phyloP scores from a whole-genome alignment of 2,329 filamentous ascomycete genomes.

The Ophiocordyceps polyrhachis-furcata region DNA sequence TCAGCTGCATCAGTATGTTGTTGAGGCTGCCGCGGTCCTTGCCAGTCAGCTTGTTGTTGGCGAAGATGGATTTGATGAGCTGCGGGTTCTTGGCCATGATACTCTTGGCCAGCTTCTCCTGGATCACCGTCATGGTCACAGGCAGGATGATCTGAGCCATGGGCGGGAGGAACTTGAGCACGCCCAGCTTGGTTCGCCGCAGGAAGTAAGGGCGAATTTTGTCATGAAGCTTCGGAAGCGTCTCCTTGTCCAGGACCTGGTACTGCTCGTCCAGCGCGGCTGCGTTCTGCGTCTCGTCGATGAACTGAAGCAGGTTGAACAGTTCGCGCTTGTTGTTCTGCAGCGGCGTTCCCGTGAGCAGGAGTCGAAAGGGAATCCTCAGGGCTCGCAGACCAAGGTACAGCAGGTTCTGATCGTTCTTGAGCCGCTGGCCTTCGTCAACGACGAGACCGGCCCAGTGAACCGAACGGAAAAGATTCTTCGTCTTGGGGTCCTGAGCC shows the following conservation, averaged over 20 bases:
- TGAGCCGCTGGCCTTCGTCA: slow-evolving; percentile 87
- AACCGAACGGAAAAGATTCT: slow-evolving; percentile 45
- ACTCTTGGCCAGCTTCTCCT: slow-evolving; percentile 86
- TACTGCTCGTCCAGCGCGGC: slow-evolving; percentile 58
- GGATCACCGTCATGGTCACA: slow-evolving; percentile 83
- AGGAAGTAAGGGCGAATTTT: slow-evolving; percentile 58
- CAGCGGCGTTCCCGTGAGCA: slow-evolving; percentile 80
- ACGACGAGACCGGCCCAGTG: slow-evolving; percentile 80
- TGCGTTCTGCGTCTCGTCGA: slow-evolving; percentile 56
- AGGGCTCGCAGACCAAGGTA: slow-evolving; percentile 58
- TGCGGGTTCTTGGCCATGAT: slow-evolving; percentile 84
- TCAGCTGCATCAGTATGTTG: slow-evolving; percentile 89
- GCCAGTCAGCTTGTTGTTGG: slow-evolving; percentile 43
- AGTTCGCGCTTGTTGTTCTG: slow-evolving; percentile 92
- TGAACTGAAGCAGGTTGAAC: slow-evolving; percentile 92
- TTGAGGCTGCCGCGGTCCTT: slow-evolving; percentile 65
- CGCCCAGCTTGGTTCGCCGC: slow-evolving; percentile 70
- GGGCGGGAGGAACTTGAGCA: slow-evolving; percentile 77
- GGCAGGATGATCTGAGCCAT: slow-evolving; percentile 93
- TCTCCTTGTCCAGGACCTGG: slow-evolving; percentile 61
- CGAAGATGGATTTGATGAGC: slow-evolving; percentile 74
- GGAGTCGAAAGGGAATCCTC: slow-evolving; percentile 62
- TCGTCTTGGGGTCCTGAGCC: slow-evolving; percentile 53
- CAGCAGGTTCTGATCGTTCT: slow-evolving; percentile 74
- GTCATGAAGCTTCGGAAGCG: slow-evolving; percentile 61